Percentiles rank a stretch among this genome's conserved stretches.
Evolutionary conservation across 2,329 filamentous ascomycete genomes (phyloP).

Genomic region (Leptographium flavum): DNA sequence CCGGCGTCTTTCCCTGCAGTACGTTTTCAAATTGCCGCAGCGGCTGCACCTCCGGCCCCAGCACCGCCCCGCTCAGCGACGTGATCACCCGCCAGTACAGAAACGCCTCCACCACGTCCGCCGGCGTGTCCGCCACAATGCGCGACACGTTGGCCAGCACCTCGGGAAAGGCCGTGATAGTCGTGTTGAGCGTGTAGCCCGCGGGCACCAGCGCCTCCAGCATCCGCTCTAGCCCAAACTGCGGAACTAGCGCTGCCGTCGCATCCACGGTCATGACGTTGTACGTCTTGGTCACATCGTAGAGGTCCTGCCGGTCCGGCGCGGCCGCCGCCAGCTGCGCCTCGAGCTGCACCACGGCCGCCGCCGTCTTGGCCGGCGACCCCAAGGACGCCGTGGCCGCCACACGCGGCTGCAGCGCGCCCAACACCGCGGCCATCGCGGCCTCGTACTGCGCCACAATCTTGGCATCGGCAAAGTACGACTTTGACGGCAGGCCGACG

Average conservation of each 20-base stretch:
- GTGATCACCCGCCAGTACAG: constrained; percentile 50
- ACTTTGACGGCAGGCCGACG: constrained; percentile 47
- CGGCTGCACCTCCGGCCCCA: constrained; percentile 45
- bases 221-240: constrained; percentile 37
- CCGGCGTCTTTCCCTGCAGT: constrained; percentile 43
- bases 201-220: constrained; percentile 36
- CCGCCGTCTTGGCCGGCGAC: constrained; percentile 16
- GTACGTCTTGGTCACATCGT: constrained; percentile 36
- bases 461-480: constrained; percentile 42
- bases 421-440: constrained; percentile 25
- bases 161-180: constrained; percentile 45
- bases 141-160: constrained; percentile 44
- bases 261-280: constrained; percentile 47
- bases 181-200: constrained; percentile 31
- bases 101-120: constrained; percentile 45
- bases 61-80: constrained; percentile 34
- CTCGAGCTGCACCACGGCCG: constrained; percentile 13
- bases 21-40: constrained; percentile 45
- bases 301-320: constrained; percentile 6
- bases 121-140: constrained; percentile 37
- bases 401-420: constrained; percentile 16
- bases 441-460: constrained; percentile 36
- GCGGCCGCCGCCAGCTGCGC: neutral
- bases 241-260: constrained; percentile 37
- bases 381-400: constrained; percentile 10